Base-by-base conservation (phyloP, 169 alveolate genomes). In the Blepharisma undulans region DNA sequence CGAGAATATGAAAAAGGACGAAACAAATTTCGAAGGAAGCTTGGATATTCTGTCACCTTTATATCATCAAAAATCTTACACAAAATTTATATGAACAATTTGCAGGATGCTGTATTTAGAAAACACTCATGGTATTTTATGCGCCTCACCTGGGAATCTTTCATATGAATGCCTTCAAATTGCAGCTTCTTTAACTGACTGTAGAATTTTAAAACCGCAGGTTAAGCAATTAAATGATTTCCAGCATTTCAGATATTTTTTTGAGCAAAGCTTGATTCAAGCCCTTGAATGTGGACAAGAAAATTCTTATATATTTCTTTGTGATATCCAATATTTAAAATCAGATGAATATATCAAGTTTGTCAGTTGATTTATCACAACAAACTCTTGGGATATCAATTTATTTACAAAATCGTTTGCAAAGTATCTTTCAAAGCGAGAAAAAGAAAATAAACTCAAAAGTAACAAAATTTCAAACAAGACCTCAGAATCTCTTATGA, bases 111-210 rank as follows among this genome's bases (percentile, higher is more conserved):
- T 82, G 6, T 72, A 82, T 21, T n/a, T 27, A 19, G 89, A 82
- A 21, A 22, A 59, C 18, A 21, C 60, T 21, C 89, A 82, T 72
- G 34, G 61, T 22, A 22, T 82, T 59, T 21, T 82, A 16, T 22
- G 27, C 8, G 60, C 29, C n/a, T 72, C 78, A 32, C 33, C 48
- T 22, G 89, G 89, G 12, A 72, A 82, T n/a, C 76, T 72, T 27
- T n/a, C 77, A 32, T 82, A 82, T 60, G 89, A 82, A 30, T 82
- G 89, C 48, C 30, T 82, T 22, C 89, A 82, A 82, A 22, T 82
- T 22, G 89, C 89, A 21, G 33, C 76, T 30, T 36, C 60, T 21
- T 33, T 82, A 22, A 82, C 27, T 32, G 36, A 60, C 10, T n/a
- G 36, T 22, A 33, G 89, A 33, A 22, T 82, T 60, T 2, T 82